phyloP scores from a whole-genome alignment of 805 yeast genomes.

The Brettanomyces naardenensis region DNA sequence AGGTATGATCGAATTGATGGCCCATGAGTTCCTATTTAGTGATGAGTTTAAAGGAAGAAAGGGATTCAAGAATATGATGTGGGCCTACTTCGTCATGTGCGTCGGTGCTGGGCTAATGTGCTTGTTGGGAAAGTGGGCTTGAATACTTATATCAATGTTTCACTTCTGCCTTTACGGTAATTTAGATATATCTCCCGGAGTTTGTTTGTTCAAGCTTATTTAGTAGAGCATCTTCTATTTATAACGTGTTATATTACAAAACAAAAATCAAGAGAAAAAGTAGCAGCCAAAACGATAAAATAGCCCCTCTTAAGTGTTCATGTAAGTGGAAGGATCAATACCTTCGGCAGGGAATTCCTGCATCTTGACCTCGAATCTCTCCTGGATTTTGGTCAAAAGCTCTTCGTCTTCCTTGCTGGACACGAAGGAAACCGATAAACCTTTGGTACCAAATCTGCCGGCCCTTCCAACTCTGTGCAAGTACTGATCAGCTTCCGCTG shows the following conservation, averaged over 20 bases:
- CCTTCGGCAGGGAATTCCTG: slow-evolving; percentile 96
- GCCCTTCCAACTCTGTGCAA: slow-evolving; percentile 99
- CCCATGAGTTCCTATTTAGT: slow-evolving; percentile 61
- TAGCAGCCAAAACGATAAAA: no score
- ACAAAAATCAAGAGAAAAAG: no score
- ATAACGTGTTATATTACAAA: no score
- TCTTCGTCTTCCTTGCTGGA: slow-evolving; percentile 81
- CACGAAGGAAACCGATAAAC: slow-evolving; percentile 89
- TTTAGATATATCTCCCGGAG: no score
- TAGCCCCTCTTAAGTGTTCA: slow-evolving; percentile 90
- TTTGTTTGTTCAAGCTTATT: no score
- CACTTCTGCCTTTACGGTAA: no score
- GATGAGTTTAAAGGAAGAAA: slow-evolving; percentile 56
- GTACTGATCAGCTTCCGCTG: slow-evolving; percentile 94
- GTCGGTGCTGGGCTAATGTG: slow-evolving; percentile 76
- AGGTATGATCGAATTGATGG: slow-evolving; percentile 72
- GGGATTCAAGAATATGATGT: slow-evolving; percentile 42
- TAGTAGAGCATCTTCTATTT: no score
- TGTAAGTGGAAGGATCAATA: slow-evolving; percentile 94
- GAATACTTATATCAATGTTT: no score
- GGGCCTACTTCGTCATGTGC: slow-evolving; percentile 47
- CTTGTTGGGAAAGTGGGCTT: slow-evolving; percentile 68
- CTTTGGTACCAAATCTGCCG: slow-evolving; percentile 99
- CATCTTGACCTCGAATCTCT: slow-evolving; percentile 93
- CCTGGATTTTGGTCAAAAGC: slow-evolving; percentile 87